Evolutionary conservation across 805 yeast genomes (phyloP).

Genomic region (Metschnikowia continentalis): DNA sequence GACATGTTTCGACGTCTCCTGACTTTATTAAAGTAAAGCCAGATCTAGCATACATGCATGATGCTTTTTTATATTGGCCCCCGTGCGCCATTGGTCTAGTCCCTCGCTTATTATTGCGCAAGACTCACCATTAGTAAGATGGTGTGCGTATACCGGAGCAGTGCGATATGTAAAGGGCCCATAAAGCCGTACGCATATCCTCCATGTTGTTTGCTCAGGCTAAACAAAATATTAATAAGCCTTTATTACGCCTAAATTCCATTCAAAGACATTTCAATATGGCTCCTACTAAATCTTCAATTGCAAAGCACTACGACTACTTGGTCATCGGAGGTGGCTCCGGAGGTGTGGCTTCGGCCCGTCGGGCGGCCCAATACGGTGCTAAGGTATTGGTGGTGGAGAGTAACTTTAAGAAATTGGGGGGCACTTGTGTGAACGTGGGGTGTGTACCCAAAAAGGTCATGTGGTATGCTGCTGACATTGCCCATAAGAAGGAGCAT

Average conservation of each 20-base stretch:
- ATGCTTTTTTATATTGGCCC: no score
- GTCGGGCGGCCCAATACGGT: slow-evolving; percentile 93
- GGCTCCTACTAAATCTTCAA: slow-evolving; percentile 47
- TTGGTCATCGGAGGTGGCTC: slow-evolving; percentile 98
- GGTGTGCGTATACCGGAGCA: slow-evolving; percentile 6
- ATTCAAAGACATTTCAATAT: slow-evolving; percentile 39
- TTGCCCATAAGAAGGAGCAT: slow-evolving; percentile 69
- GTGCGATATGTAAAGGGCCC: not conserved
- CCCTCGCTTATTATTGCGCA: not conserved
- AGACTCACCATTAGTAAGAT: not conserved
- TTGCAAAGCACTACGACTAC: slow-evolving; percentile 67
- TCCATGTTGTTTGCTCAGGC: slow-evolving; percentile 12
- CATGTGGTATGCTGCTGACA: slow-evolving; percentile 96
- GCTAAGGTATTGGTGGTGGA: slow-evolving; percentile 84
- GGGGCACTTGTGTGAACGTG: slow-evolving; percentile 98
- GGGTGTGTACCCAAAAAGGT: slow-evolving; percentile 99
- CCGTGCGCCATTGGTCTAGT: not conserved
- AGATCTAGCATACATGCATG: no score
- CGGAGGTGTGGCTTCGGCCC: slow-evolving; percentile 98
- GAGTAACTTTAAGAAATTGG: slow-evolving; percentile 61
- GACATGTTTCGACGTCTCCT: no score
- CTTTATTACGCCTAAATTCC: slow-evolving; percentile 15
- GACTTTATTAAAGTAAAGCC: no score
- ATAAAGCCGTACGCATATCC: not conserved
- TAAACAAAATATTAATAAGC: slow-evolving; percentile 5